These are phyloP conservation scores for Parastagonospora avenae DNA, from an alignment of 2,329 filamentous ascomycete species.

Conservation along the genomic window DNA sequence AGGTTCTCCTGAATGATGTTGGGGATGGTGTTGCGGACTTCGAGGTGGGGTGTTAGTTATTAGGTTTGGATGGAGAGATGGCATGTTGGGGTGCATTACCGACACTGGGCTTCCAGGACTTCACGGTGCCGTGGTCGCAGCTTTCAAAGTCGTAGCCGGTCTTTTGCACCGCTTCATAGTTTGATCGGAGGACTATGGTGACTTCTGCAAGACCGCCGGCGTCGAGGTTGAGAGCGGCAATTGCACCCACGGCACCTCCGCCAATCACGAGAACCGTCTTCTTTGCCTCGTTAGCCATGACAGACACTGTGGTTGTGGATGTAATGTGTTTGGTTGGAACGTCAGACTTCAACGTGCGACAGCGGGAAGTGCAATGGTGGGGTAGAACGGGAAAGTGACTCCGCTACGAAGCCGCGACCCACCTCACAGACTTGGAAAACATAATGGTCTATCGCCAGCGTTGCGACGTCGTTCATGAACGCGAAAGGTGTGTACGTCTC, in stretches of 20 bases:
- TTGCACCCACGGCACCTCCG: constrained; percentile 61
- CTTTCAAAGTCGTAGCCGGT: constrained; percentile 62
- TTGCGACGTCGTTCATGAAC: no score
- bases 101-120: constrained; percentile 55
- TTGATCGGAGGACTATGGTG: constrained; percentile 62
- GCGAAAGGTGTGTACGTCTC: constrained; percentile 16
- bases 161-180: constrained; percentile 55
- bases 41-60: background rate
- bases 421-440: background rate
- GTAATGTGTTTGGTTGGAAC: background rate
- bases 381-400: constrained; percentile 14
- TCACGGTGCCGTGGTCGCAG: constrained; percentile 59
- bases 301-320: background rate
- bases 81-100: constrained; percentile 35
- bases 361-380: constrained; percentile 17
- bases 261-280: constrained; percentile 59
- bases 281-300: constrained; percentile 33
- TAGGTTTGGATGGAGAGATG: background rate
- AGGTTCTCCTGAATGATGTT: constrained; percentile 45
- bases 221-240: constrained; percentile 62
- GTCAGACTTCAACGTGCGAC: background rate
- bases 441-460: no score
- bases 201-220: constrained; percentile 57
- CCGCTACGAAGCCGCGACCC: background rate
- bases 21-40: constrained; percentile 57